Evolutionary conservation across 2,329 filamentous ascomycete species (phyloP), one percentile per base, ranked within the genome.

Genomic region (Colletotrichum sp.): DNA sequence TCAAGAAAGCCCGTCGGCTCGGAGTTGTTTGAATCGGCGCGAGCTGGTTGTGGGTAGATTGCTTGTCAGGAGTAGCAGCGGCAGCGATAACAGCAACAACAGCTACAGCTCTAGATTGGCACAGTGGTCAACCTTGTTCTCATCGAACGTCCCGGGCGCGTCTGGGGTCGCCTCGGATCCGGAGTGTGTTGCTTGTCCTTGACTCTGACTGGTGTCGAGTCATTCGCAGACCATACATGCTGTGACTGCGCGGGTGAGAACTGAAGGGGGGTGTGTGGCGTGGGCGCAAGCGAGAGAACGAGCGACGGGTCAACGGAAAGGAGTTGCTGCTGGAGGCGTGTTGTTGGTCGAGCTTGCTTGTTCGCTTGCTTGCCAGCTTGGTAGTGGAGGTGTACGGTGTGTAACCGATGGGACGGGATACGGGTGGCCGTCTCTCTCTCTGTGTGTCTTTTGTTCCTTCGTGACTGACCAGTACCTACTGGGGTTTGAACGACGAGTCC

Each of bases 151-250:
- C 62, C 62, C 34, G 57, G 34, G 27, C 33, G 38, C 62, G 24
- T 38, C 68, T 61, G 47, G 29, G 57, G 62, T 63, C 66, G 71
- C 71, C 63, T 71, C 71, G 62, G 55, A 62, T 71, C 43, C 51
- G 71, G 71, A 66, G 57, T 69, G 55, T 61, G 33, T 51, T 70
- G 67, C 61, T 59, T 31, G 67, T 61, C 69, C 59, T 71, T 71
- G 68, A 71, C 62, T 73, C 62, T 73, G 71, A 71, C 68, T 73
- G 71, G 68, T 73, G 71, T 62, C 71, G 71, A 73, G 71, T 67
- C 62, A 66, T 71, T 71, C 62, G 68, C 68, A 27, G 68, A 21
- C 62, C 71, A 73, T 66, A 67, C 71, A 71, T 73, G 63, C 68
- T 73, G 71, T 71, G 68, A 71, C 68, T 57, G 55, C 68, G 55